Conservation (phyloP, 1,284 basidiomycete genomes). For the Thelephora terrestris region DNA sequence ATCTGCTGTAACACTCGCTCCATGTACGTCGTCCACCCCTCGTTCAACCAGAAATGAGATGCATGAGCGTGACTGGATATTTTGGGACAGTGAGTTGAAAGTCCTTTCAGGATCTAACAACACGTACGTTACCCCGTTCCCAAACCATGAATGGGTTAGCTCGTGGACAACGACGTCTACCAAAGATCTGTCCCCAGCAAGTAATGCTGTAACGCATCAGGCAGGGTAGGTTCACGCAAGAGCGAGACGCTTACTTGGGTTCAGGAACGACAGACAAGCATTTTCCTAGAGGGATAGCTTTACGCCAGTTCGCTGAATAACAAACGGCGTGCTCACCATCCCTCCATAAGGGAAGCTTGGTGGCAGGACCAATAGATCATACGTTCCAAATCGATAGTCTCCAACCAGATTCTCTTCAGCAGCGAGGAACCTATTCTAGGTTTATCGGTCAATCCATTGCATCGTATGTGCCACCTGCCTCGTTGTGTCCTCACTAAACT, state of each 20-base stretch:
- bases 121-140: slow-evolving; percentile 72
- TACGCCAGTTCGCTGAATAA: not conserved
- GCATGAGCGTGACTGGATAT: slow-evolving; percentile 51
- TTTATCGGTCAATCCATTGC: not conserved
- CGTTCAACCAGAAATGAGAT: slow-evolving; percentile 87
- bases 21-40: slow-evolving; percentile 91
- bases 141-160: slow-evolving; percentile 76
- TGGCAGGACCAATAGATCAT: slow-evolving; percentile 88
- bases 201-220: slow-evolving; percentile 39
- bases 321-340: slow-evolving; percentile 43
- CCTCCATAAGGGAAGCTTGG: slow-evolving; percentile 92
- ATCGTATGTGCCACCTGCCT: slow-evolving; percentile 30
- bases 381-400: slow-evolving; percentile 81
- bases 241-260: slow-evolving; percentile 50
- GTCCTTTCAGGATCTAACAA: not conserved
- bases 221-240: not conserved
- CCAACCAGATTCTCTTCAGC: slow-evolving; percentile 69
- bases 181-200: slow-evolving; percentile 76
- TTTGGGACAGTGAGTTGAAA: not conserved
- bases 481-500: slow-evolving; percentile 80
- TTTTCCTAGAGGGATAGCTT: slow-evolving; percentile 47
- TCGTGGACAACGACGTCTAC: slow-evolving; percentile 84
- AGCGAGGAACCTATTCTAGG: slow-evolving; percentile 50
- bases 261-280: slow-evolving; percentile 79
- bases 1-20: slow-evolving; percentile 76